Conservation (phyloP, 225 moss, liverwort and hornwort genomes). For the Ulota crispa region DNA sequence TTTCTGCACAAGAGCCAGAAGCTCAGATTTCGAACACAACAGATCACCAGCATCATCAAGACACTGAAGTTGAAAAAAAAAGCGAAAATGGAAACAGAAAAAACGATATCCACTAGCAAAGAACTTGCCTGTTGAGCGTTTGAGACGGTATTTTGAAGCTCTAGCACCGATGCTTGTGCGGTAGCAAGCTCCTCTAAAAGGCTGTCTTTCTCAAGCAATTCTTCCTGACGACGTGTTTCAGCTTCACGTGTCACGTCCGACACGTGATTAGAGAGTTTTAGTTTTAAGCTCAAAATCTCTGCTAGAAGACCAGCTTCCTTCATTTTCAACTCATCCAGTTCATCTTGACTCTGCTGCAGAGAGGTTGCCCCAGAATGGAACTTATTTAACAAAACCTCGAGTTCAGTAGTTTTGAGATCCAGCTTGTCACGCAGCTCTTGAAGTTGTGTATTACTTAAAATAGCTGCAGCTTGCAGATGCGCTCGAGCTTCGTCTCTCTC, state of each 20-base stretch:
- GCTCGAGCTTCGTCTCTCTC: constrained; percentile 16
- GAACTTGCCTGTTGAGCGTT: constrained; percentile 14
- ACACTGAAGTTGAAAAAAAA: background rate
- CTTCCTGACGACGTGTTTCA: constrained; percentile 10
- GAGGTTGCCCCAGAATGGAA: background rate
- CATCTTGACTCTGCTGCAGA: constrained; percentile 12
- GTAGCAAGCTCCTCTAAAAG: constrained; percentile 4
- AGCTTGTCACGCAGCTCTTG: constrained; percentile 17
- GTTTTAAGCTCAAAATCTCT: constrained; percentile 2
- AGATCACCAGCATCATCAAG: background rate
- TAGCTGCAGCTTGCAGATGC: background rate
- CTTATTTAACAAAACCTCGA: constrained; percentile 10
- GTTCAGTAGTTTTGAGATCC: constrained; percentile 16
- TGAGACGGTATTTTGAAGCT: constrained; percentile 7
- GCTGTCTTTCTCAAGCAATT: constrained; percentile 1
- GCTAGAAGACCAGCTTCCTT: constrained; percentile 4
- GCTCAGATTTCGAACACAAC: background rate
- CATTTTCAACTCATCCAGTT: background rate
- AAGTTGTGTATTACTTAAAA: background rate
- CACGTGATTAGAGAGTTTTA: background rate
- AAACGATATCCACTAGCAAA: background rate
- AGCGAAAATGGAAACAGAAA: background rate
- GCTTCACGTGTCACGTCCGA: constrained; percentile 4
- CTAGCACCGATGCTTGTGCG: background rate
- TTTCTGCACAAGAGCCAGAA: constrained; percentile 15